Conservation (phyloP, 1,284 basidiomycete genomes). For the Gomphus bonarii region DNA sequence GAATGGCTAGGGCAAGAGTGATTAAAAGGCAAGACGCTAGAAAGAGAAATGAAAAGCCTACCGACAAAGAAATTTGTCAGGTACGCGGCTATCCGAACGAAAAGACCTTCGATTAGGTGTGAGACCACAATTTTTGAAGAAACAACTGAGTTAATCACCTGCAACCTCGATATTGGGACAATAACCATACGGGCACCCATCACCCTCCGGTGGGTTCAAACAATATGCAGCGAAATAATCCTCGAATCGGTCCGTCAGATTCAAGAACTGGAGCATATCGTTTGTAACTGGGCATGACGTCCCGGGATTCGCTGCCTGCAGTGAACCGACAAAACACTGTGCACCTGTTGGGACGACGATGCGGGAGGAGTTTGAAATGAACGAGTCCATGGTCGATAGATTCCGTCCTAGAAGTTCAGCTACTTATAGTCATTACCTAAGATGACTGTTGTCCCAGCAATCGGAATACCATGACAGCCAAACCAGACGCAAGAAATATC, state of each 20-base stretch:
- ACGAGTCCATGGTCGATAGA: background rate
- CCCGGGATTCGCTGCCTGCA: background rate
- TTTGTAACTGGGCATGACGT: background rate
- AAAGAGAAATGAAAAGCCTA: background rate
- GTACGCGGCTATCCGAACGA: conserved; percentile 11
- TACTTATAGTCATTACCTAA: background rate
- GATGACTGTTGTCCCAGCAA: background rate
- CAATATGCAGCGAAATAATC: conserved; percentile 11
- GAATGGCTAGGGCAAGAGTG: conserved; percentile 3
- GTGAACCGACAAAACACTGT: background rate
- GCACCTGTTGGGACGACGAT: background rate
- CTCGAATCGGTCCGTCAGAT: conserved; percentile 1
- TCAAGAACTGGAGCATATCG: conserved; percentile 10
- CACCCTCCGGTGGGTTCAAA: conserved; percentile 10
- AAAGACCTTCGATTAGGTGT: background rate
- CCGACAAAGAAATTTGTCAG: conserved; percentile 12
- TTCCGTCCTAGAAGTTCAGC: background rate
- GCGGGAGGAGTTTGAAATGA: background rate
- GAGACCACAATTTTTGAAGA: background rate
- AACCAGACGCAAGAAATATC: background rate
- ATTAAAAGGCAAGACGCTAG: background rate
- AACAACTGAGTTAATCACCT: background rate
- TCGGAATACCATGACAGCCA: background rate
- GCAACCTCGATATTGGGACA: conserved; percentile 14
- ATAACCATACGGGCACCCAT: conserved; percentile 12